phyloP scores from a whole-genome alignment of 495 filamentous ascomycete species.

The Aspergillus indologenus region DNA sequence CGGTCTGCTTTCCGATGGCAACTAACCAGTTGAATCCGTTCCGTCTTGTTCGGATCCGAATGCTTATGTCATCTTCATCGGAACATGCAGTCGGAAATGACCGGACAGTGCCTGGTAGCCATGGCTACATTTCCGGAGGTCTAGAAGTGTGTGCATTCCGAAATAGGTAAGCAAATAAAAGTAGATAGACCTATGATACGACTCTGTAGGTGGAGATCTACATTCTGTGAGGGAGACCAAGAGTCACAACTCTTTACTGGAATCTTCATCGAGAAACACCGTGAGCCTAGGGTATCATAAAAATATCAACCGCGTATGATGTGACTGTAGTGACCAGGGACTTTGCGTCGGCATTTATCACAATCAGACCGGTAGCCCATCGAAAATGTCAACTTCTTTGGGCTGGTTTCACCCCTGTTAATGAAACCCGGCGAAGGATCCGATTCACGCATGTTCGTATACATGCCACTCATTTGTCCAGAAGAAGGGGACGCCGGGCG shows the following conservation, averaged over 20 bases:
- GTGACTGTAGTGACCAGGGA: conserved; percentile 87
- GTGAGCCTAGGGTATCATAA: background rate
- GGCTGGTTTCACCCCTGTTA: conserved; percentile 9
- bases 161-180: too few species aligned
- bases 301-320: conserved; percentile 51
- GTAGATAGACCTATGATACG: too few species aligned
- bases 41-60: conserved; percentile 14
- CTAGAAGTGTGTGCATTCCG: too few species aligned
- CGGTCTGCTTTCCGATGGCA: background rate
- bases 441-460: conserved; percentile 1
- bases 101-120: background rate
- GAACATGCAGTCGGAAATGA: conserved; percentile 15
- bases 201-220: too few species aligned
- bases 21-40: conserved; percentile 6
- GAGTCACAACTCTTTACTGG: too few species aligned
- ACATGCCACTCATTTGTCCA: background rate
- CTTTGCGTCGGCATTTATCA: conserved; percentile 74
- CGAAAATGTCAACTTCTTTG: conserved; percentile 59
- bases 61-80: conserved; percentile 28
- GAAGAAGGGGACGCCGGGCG: conserved; percentile 8
- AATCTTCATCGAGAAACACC: too few species aligned
- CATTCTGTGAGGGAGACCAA: too few species aligned
- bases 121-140: too few species aligned
- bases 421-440: background rate
- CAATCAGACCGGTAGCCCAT: conserved; percentile 87